Percentiles rank a stretch among this genome's conserved stretches.
These are phyloP conservation scores for Kwoniella mangroviensis DNA, from an alignment of 768 basidiomycete species.

Conservation along the genomic window DNA sequence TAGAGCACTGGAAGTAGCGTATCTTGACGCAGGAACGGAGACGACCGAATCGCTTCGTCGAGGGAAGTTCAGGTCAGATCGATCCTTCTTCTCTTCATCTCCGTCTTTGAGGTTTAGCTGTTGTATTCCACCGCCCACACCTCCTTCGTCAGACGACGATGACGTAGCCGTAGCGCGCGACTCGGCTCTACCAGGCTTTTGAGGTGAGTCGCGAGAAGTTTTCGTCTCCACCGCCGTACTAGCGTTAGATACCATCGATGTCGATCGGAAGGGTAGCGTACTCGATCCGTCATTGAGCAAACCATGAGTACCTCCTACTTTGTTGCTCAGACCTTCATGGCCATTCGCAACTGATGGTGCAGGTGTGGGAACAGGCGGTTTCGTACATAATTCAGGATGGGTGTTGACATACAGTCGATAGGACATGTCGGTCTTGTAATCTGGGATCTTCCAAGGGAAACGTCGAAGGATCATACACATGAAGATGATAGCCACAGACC, in stretches of 20 bases:
- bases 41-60: conserved; percentile 76
- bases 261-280: conserved; percentile 47
- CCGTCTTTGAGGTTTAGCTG: conserved; percentile 11
- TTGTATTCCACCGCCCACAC: neutral
- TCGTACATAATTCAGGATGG: conserved; percentile 80
- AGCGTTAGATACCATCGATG: conserved; percentile 27
- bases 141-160: conserved; percentile 16
- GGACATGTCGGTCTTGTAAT: conserved; percentile 86
- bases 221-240: conserved; percentile 39
- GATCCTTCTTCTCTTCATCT: conserved; percentile 52
- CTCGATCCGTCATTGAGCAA: conserved; percentile 48
- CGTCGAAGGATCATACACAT: conserved; percentile 97
- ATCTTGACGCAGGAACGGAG: conserved; percentile 61
- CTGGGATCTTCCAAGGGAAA: conserved; percentile 99
- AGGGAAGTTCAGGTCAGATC: conserved; percentile 74
- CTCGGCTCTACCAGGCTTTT: conserved; percentile 12
- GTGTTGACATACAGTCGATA: conserved; percentile 90
- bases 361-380: conserved; percentile 54
- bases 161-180: conserved; percentile 1
- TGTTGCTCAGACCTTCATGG: conserved; percentile 23
- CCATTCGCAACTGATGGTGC: conserved; percentile 46
- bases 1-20: conserved; percentile 27
- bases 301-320: conserved; percentile 41
- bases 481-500: conserved; percentile 98
- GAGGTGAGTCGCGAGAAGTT: conserved; percentile 12